These are phyloP conservation scores for Serendipita sp. DNA, from an alignment of 768 basidiomycete species.

Conservation along the genomic window DNA sequence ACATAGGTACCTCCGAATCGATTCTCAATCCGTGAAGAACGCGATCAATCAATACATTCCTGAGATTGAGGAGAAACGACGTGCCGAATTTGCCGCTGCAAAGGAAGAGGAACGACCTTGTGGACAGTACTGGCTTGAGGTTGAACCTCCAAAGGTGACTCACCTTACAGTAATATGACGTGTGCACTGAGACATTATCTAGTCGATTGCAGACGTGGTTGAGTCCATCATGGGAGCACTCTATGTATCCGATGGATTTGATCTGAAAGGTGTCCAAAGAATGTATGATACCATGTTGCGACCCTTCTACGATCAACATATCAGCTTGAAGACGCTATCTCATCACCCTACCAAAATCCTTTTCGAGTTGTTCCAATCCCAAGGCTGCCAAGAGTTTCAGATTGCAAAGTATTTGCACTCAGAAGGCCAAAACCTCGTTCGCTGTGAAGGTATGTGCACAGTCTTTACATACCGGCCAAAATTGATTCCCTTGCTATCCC, in stretches of 20 bases:
- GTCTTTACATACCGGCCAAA: conserved; percentile 6
- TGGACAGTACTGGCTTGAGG: conserved; percentile 64
- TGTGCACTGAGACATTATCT: conserved; percentile 4
- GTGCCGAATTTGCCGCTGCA: conserved; percentile 25
- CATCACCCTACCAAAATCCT: conserved; percentile 65
- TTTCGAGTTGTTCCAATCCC: conserved; percentile 54
- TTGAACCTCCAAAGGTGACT: conserved; percentile 61
- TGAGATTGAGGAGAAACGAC: conserved; percentile 30
- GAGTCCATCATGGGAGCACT: conserved; percentile 69
- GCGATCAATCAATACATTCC: conserved; percentile 39
- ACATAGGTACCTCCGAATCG: conserved; percentile 42
- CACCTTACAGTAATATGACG: background rate
- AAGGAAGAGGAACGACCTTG: conserved; percentile 33
- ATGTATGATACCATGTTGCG: conserved; percentile 53
- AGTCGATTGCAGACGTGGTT: conserved; percentile 66
- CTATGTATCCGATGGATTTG: conserved; percentile 60
- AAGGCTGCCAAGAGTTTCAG: conserved; percentile 52
- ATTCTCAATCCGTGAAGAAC: conserved; percentile 34
- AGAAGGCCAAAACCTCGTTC: conserved; percentile 22
- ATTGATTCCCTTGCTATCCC: conserved; percentile 8
- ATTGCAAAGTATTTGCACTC: conserved; percentile 31
- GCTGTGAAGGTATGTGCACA: conserved; percentile 35
- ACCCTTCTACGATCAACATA: conserved; percentile 66
- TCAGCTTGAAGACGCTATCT: conserved; percentile 54
- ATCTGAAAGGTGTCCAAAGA: conserved; percentile 39